A percentile compares a stretch with the other conserved stretches of the same genome.
These are phyloP conservation scores for Malus hybrid DNA, from an alignment of 331 rosid genomes.

Conservation along the genomic window DNA sequence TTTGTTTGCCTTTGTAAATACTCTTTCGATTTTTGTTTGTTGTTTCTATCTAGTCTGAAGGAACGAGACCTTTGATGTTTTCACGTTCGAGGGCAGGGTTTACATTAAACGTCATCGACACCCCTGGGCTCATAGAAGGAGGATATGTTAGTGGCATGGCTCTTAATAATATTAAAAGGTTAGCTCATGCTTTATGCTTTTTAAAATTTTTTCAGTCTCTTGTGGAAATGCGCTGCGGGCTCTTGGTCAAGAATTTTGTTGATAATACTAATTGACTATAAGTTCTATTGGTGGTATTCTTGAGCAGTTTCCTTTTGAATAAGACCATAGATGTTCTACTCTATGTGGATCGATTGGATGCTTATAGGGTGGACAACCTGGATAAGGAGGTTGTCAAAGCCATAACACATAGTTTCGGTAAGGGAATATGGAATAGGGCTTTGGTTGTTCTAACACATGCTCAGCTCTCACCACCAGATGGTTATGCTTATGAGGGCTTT, in stretches of 20 bases:
- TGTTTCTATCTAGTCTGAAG: conserved; percentile 58
- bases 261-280: too few relatives aligned
- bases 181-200: background rate
- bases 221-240: background rate
- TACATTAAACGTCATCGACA: conserved; percentile 81
- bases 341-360: conserved; percentile 91
- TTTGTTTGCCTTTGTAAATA: background rate
- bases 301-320: conserved; percentile 75
- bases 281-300: conserved; percentile 8
- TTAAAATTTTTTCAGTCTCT: background rate
- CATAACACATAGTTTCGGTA: conserved; percentile 73
- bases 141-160: conserved; percentile 80
- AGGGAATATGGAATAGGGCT: conserved; percentile 86
- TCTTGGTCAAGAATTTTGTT: background rate
- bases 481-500: conserved; percentile 76
- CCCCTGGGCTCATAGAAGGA: conserved; percentile 98
- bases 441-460: conserved; percentile 83
- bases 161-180: conserved; percentile 74
- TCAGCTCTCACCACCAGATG: conserved; percentile 93
- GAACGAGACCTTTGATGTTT: conserved; percentile 78
- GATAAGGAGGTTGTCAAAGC: conserved; percentile 79
- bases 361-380: conserved; percentile 87
- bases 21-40: background rate
- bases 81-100: conserved; percentile 84
- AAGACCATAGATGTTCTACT: conserved; percentile 92